Percentiles rank a stretch among this genome's conserved stretches.
phyloP scores from a whole-genome alignment of 1,139 yeast genomes.

The Hansenula anomala region DNA sequence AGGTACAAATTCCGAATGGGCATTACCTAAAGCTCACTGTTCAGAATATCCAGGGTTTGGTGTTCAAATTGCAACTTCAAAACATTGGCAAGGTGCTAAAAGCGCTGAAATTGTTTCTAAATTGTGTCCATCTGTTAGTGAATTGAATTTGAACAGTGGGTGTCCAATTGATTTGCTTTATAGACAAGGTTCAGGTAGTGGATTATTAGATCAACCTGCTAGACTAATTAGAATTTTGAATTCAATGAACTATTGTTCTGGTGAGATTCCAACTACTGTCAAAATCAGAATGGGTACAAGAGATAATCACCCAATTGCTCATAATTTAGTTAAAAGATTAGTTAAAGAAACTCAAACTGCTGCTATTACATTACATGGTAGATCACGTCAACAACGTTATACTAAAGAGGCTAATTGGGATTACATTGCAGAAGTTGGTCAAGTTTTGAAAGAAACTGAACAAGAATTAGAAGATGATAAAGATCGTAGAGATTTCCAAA shows the following conservation, averaged over 20 bases:
- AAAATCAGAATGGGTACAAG: constrained; percentile 89
- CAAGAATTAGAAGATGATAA: constrained; percentile 44
- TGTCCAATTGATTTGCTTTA: constrained; percentile 94
- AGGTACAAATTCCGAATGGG: constrained; percentile 96
- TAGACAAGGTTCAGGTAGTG: constrained; percentile 95
- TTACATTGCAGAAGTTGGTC: constrained; percentile 74
- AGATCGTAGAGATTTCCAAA: constrained; percentile 37
- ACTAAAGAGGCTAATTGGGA: constrained; percentile 92
- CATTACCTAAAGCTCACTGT: constrained; percentile 83
- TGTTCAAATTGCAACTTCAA: constrained; percentile 86
- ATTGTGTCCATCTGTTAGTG: constrained; percentile 53
- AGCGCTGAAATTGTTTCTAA: constrained; percentile 76
- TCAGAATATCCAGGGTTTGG: constrained; percentile 88
- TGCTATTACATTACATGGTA: constrained; percentile 91
- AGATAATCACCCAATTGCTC: constrained; percentile 86
- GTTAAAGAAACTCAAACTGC: constrained; percentile 78
- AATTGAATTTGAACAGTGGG: constrained; percentile 89
- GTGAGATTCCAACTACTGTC: constrained; percentile 87
- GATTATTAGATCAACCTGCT: constrained; percentile 85
- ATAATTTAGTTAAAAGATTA: constrained; percentile 61
- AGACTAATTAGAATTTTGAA: constrained; percentile 71
- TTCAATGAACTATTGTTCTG: constrained; percentile 85
- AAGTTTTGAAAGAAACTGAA: constrained; percentile 53
- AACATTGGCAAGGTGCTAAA: constrained; percentile 91
- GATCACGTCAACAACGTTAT: constrained; percentile 94